phyloP scores from a whole-genome alignment of 805 yeast genomes.

The Komagataella populi region DNA sequence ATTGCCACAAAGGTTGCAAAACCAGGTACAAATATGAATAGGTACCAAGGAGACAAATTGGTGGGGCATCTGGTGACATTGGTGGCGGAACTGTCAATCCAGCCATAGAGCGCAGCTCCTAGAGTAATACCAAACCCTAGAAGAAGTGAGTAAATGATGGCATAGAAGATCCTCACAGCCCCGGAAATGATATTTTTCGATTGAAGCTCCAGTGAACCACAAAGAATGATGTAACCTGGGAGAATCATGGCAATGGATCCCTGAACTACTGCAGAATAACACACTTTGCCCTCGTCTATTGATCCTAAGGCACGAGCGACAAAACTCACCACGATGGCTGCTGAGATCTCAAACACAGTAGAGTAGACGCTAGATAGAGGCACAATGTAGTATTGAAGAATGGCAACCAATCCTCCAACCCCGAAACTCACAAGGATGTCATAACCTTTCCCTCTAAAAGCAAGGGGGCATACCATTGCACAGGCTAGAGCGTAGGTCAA shows the following conservation, averaged over 20 bases:
- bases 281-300: constrained; percentile 45
- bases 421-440: constrained; percentile 77
- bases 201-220: constrained; percentile 87
- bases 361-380: constrained; percentile 75
- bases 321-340: constrained; percentile 79
- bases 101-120: constrained; percentile 89
- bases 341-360: constrained; percentile 85
- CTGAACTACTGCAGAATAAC: constrained; percentile 82
- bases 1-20: constrained; percentile 47
- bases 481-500: constrained; percentile 70
- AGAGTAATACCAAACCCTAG: constrained; percentile 88
- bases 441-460: constrained; percentile 80
- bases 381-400: constrained; percentile 64
- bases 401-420: constrained; percentile 73
- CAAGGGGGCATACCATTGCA: constrained; percentile 72
- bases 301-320: constrained; percentile 86
- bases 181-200: constrained; percentile 88
- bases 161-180: constrained; percentile 91
- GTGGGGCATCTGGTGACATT: constrained; percentile 43
- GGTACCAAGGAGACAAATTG: constrained; percentile 40
- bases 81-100: constrained; percentile 77
- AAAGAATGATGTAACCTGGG: constrained; percentile 86
- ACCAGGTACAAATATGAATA: constrained; percentile 67
- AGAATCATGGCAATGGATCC: constrained; percentile 82
- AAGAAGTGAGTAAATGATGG: constrained; percentile 82